Base-by-base conservation (phyloP, 495 filamentous ascomycete species). In the Annulohypoxylon stygium region DNA sequence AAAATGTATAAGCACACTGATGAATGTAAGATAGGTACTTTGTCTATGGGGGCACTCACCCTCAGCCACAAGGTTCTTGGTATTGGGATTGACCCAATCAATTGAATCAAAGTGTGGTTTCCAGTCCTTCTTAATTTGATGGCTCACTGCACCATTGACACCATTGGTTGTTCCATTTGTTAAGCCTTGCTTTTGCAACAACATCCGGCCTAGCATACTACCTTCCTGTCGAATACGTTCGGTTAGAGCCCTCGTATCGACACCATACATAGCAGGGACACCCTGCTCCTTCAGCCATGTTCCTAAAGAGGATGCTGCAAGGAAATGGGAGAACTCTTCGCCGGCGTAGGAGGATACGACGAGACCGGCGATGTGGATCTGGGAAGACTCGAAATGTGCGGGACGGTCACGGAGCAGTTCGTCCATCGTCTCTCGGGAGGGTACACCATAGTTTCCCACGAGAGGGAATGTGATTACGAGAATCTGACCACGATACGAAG, bases 241-340 rank as follows among this genome's bases (percentile, higher is more conserved):
- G 2, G 96, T 98, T 80, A 99, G 83, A 16, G 93, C 92, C 81
- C 96, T 87, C 33, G 96, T 99, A 83, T 99, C 96, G 57, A 99
- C 91, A 47, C 94, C 96, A 80, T 96, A 93, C 81, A 99, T 95
- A 66, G 96, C 96, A n/a, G 96, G 96, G 58, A 99, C 89, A 50
- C 91, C 92, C 79, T 98, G 91, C 81, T 97, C 94, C 85, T 97
- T 97, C 67, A 98, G 88, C 96, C 96, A 99, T 83, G 90, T 88
- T 33, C 94, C 95, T 14, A 99, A 83, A 2, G 95, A 98, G 14
- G 94, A 97, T 48, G 86, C 83, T 9, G 96, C 96, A 36, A 98
- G 88, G 84, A 92, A 93, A 82, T 99, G 96, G 0, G 95, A 98
- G 84, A 90, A 99, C 65, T 97, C 90, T 81, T 98, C 94, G 63